phyloP scores from a whole-genome alignment of 2,329 filamentous ascomycete genomes.

The Fusarium avenaceum region DNA sequence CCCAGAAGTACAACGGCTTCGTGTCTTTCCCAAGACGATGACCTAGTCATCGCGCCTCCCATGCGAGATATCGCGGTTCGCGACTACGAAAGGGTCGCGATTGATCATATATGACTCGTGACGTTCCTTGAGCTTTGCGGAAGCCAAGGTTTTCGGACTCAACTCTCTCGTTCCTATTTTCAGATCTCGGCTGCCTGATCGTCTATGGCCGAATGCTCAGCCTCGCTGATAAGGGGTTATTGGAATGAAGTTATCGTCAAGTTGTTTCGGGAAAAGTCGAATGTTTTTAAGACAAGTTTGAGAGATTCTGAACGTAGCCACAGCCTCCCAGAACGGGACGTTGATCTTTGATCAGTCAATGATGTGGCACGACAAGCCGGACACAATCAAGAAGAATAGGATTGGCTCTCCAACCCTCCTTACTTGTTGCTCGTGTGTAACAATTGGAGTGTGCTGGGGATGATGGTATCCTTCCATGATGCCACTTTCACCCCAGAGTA shows the following conservation, averaged over 20 bases:
- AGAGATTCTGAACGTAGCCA: background rate
- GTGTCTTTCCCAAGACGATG: background rate
- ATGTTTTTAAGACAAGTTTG: background rate
- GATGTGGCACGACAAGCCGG: too few relatives aligned
- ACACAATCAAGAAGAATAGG: too few relatives aligned
- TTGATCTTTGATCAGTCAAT: too few relatives aligned
- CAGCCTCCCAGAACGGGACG: background rate
- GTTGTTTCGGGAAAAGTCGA: background rate
- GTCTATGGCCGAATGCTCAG: background rate
- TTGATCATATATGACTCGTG: too few relatives aligned
- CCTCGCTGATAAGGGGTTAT: background rate
- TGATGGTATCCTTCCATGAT: background rate
- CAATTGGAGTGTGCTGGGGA: too few relatives aligned
- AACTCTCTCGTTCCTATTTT: background rate
- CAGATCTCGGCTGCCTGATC: background rate
- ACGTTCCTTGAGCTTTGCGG: background rate
- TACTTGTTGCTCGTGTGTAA: too few relatives aligned
- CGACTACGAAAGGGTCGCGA: background rate
- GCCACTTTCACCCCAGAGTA: constrained; percentile 10
- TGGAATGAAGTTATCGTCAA: constrained; percentile 1
- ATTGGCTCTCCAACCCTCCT: too few relatives aligned
- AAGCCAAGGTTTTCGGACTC: background rate
- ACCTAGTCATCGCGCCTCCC: background rate
- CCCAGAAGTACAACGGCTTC: background rate
- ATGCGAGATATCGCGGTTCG: background rate